A percentile compares a stretch with the other conserved stretches of the same genome.
phyloP scores from a whole-genome alignment of 768 basidiomycete genomes.

The Lactarius psammicola region DNA sequence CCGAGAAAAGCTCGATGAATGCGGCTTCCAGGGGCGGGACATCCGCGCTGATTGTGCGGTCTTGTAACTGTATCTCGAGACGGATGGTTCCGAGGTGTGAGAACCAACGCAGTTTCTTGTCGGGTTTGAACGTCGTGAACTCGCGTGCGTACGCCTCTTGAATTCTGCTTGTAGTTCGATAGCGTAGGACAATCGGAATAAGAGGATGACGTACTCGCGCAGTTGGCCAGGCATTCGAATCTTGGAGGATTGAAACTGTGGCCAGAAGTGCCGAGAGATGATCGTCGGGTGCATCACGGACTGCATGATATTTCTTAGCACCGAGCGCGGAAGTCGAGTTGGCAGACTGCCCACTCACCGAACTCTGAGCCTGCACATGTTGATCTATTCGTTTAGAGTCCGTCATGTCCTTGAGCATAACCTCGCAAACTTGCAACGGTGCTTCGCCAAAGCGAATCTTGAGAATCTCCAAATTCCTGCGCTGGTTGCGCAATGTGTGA shows the following conservation, averaged over 20 bases:
- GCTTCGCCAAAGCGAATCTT: constrained; percentile 96
- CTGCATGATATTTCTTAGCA: constrained; percentile 39
- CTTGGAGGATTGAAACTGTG: constrained; percentile 68
- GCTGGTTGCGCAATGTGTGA: constrained; percentile 43
- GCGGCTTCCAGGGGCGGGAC: constrained; percentile 90
- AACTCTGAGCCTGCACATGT: constrained; percentile 74
- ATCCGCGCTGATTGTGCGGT: constrained; percentile 70
- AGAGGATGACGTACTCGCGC: constrained; percentile 51
- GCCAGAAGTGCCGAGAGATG: constrained; percentile 96
- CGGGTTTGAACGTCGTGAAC: constrained; percentile 84
- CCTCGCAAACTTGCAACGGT: constrained; percentile 92
- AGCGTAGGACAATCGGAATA: background rate
- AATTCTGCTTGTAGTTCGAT: constrained; percentile 44
- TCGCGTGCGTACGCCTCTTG: constrained; percentile 75
- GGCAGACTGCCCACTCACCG: constrained; percentile 43
- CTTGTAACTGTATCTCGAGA: constrained; percentile 77
- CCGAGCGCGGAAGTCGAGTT: background rate
- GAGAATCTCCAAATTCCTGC: constrained; percentile 88
- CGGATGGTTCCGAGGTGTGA: constrained; percentile 85
- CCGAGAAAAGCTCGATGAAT: constrained; percentile 81
- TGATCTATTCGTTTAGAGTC: constrained; percentile 89
- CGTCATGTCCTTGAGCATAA: constrained; percentile 97
- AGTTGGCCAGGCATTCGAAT: constrained; percentile 86
- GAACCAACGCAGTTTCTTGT: constrained; percentile 87
- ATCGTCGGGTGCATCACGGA: constrained; percentile 82